Base-by-base conservation (phyloP, 495 filamentous ascomycete species). In the Monascus purpureus region DNA sequence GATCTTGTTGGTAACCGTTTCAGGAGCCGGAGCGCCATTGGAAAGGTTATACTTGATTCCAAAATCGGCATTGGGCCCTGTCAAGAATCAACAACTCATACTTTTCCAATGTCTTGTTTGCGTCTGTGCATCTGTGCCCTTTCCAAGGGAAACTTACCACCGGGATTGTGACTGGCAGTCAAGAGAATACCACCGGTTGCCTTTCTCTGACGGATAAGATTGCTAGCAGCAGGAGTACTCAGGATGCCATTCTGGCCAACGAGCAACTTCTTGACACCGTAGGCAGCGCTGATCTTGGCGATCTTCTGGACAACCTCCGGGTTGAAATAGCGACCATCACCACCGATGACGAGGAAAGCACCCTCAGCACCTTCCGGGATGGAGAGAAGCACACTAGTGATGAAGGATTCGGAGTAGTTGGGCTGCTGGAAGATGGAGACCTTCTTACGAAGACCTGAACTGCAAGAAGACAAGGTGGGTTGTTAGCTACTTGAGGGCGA, bases 41-140 rank as follows among this genome's bases (percentile, higher is more conserved):
- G 81, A 57, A 30, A 97, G 68, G 68, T 97, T 97, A 70, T 97
- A 97, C 64, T 97, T 97, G 76, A 97, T 96, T 35, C 90, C 90
- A 37, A 96, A 96, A 62, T 97, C 90, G 53, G 84, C 75, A 37
- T 72, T 75, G 29, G 92, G 92, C 16, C 90, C 87, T 95, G 44
- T 17, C 31, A 14, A 15, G 11, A 17, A 5, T 18, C 13, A 8
- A 9, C 33, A 3, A 33, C 24, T 17, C 12, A 32, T 9, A 28
- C 23, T 1, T n/a, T 29, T n/a, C 12, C 3, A 8, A n/a, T n/a
- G n/a, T n/a, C n/a, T n/a, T n/a, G n/a, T n/a, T n/a, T n/a, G n/a
- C n/a, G n/a, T n/a, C n/a, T n/a, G n/a, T n/a, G n/a, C n/a, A n/a
- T n/a, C n/a, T n/a, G n/a, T n/a, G n/a, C n/a, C n/a, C n/a, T n/a